These are phyloP conservation scores for Zarea fungicola DNA, from an alignment of 2,329 filamentous ascomycete genomes.

Conservation along the genomic window DNA sequence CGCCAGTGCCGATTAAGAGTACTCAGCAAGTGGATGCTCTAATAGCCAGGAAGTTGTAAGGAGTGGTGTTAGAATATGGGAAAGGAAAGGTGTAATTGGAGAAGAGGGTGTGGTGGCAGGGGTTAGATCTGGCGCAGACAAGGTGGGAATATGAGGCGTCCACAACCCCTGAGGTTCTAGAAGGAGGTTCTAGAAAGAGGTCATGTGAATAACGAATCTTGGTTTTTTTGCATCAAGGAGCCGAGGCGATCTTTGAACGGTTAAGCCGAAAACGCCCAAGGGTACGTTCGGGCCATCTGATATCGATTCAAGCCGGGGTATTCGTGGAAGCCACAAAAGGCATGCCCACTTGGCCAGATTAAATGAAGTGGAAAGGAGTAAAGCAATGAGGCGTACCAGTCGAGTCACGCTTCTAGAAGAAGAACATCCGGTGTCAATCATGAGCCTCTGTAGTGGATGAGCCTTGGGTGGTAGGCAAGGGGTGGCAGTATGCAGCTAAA, in stretches of 20 bases:
- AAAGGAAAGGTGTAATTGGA: neutral
- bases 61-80: neutral
- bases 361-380: neutral
- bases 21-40: neutral
- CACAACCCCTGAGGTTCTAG: neutral
- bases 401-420: neutral
- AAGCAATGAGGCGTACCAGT: constrained; percentile 1
- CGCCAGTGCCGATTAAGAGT: constrained; percentile 1
- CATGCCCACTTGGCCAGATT: constrained; percentile 1
- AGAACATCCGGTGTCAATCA: neutral
- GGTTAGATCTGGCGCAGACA: neutral
- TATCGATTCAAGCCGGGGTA: neutral
- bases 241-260: neutral
- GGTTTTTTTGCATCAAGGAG: too few species aligned
- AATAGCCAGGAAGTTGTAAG: neutral
- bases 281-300: neutral
- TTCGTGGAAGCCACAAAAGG: neutral
- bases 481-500: constrained; percentile 1
- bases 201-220: neutral
- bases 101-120: neutral
- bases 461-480: constrained; percentile 1
- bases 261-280: too few species aligned
- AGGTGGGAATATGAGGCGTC: neutral
- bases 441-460: constrained; percentile 2
- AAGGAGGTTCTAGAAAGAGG: neutral